phyloP scores from a whole-genome alignment of 441 rosid genomes.

The Erodium chrysanthum region DNA sequence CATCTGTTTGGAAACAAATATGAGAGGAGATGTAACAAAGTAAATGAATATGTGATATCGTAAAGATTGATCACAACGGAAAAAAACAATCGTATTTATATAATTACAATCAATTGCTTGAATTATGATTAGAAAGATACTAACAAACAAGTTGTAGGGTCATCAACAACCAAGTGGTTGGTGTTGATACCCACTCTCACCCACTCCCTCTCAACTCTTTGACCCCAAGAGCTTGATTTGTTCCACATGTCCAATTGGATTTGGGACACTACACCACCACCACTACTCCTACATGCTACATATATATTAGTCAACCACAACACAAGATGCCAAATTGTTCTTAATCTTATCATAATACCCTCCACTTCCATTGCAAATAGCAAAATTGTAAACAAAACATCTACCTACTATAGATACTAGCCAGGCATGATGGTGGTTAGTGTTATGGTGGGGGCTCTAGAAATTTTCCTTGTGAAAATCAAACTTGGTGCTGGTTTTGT shows the following conservation, averaged over 20 bases:
- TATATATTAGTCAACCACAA: neutral
- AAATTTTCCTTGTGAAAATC: conserved; percentile 25
- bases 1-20: no score
- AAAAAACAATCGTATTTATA: no score
- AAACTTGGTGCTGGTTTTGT: conserved; percentile 21
- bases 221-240: neutral
- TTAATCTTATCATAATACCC: neutral
- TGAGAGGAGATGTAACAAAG: no score
- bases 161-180: neutral
- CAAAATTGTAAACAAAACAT: neutral
- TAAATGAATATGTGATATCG: no score
- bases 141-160: neutral
- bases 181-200: neutral
- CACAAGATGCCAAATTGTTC: neutral
- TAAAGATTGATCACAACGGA: no score
- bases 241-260: neutral
- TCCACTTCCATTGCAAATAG: neutral
- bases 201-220: neutral
- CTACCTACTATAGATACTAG: neutral
- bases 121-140: no score
- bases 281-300: neutral
- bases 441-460: neutral
- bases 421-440: neutral
- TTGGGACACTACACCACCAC: neutral
- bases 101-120: no score